Percentiles rank a stretch among this genome's conserved stretches.
Evolutionary conservation across 148 eudicot genomes (phyloP).

Genomic region (Arbutus unedo): DNA sequence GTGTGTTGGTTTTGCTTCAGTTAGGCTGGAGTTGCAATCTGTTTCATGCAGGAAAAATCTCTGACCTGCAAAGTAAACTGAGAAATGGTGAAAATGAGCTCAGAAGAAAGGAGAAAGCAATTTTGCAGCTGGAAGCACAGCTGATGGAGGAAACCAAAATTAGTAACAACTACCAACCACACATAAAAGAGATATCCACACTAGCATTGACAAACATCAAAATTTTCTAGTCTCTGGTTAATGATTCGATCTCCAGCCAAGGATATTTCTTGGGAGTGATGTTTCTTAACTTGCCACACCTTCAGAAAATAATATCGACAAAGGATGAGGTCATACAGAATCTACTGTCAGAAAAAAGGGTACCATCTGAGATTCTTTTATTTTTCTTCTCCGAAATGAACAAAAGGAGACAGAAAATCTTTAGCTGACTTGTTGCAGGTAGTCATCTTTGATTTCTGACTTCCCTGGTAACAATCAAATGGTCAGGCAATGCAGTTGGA

Average conservation of each 20-base stretch:
- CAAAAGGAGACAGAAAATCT: not conserved
- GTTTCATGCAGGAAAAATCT: slow-evolving; percentile 41
- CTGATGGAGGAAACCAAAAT: slow-evolving; percentile 42
- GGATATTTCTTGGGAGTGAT: slow-evolving; percentile 4
- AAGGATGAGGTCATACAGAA: slow-evolving; percentile 49
- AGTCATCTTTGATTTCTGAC: not conserved
- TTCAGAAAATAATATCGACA: slow-evolving; percentile 40
- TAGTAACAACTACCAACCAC: slow-evolving; percentile 26
- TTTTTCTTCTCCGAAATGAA: not conserved
- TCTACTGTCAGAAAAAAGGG: slow-evolving; percentile 55
- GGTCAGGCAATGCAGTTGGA: slow-evolving; percentile 47
- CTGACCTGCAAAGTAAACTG: slow-evolving; percentile 43
- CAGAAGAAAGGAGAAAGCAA: slow-evolving; percentile 37
- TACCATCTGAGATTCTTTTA: slow-evolving; percentile 16
- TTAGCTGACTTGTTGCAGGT: not conserved
- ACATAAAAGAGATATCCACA: slow-evolving; percentile 53
- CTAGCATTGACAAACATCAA: slow-evolving; percentile 1
- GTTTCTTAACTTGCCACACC: slow-evolving; percentile 46
- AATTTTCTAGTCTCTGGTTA: not conserved
- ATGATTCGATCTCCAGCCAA: not conserved
- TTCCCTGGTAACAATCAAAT: slow-evolving; percentile 8
- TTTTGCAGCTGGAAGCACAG: slow-evolving; percentile 42
- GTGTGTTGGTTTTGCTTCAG: not conserved
- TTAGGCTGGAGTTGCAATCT: slow-evolving; percentile 14
- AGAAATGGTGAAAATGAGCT: slow-evolving; percentile 39